A percentile compares a stretch with the other conserved stretches of the same genome.
These are phyloP conservation scores for Candida incommunis DNA, from an alignment of 805 yeast species.

Conservation along the genomic window DNA sequence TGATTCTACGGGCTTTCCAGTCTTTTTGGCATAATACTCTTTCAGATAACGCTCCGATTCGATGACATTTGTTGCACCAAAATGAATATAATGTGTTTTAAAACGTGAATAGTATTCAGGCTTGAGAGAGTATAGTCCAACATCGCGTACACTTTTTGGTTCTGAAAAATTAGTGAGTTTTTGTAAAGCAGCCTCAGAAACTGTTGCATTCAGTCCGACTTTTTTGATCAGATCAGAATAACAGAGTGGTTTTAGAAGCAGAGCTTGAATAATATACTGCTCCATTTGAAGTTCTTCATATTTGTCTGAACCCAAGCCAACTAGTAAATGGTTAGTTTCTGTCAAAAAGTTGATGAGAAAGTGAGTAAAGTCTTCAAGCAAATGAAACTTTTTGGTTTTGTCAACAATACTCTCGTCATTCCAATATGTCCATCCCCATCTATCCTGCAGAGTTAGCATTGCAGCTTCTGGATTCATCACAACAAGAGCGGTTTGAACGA, in stretches of 20 bases:
- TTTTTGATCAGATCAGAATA: constrained; percentile 55
- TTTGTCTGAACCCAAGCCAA: constrained; percentile 33
- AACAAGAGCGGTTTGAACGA: constrained; percentile 49
- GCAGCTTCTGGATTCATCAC: constrained; percentile 42
- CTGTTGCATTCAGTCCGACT: constrained; percentile 62
- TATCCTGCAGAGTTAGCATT: constrained; percentile 40
- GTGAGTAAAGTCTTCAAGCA: constrained; percentile 69
- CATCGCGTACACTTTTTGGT: constrained; percentile 43
- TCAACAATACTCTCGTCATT: constrained; percentile 29
- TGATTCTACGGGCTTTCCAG: constrained; percentile 28
- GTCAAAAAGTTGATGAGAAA: constrained; percentile 53
- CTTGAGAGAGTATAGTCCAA: constrained; percentile 57
- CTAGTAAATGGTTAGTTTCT: constrained; percentile 47
- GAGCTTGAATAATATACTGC: constrained; percentile 65
- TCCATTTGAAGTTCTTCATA: constrained; percentile 37
- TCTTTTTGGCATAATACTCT: constrained; percentile 30
- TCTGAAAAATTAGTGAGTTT: constrained; percentile 47
- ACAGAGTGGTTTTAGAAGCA: constrained; percentile 62
- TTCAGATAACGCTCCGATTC: constrained; percentile 62
- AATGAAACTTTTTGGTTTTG: constrained; percentile 32
- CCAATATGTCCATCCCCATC: constrained; percentile 61
- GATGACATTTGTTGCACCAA: constrained; percentile 63
- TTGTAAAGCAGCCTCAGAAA: constrained; percentile 48
- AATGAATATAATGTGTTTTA: constrained; percentile 76
- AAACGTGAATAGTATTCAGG: constrained; percentile 36